Conservation (phyloP, 208 protist species). For the Lotmaria passim region DNA sequence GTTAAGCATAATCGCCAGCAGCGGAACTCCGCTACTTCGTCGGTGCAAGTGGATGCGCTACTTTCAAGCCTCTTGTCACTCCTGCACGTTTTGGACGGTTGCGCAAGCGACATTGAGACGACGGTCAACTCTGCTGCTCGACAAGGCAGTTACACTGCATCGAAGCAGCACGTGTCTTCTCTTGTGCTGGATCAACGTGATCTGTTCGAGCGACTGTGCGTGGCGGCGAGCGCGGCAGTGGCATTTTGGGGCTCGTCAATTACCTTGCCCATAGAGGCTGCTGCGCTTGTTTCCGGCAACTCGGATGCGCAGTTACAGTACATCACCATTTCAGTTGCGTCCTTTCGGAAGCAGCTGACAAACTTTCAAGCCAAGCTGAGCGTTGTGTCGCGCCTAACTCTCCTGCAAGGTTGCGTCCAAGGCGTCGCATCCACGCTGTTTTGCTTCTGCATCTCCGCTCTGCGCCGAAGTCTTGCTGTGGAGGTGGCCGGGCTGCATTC, state of each 20-base stretch:
- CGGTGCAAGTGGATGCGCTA: conserved; percentile 13
- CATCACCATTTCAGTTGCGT: not conserved
- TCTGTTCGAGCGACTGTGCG: conserved; percentile 2
- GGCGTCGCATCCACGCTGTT: not conserved
- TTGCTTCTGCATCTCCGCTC: not conserved
- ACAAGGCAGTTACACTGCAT: no score
- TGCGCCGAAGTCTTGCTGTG: not conserved
- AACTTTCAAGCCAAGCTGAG: not conserved
- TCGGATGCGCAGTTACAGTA: not conserved
- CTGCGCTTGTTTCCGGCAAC: not conserved
- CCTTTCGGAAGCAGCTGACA: not conserved
- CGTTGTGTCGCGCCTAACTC: not conserved
- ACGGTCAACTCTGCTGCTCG: not conserved
- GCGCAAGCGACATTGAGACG: not conserved
- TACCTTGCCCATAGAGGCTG: not conserved
- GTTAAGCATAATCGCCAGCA: not conserved
- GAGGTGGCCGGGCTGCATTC: not conserved
- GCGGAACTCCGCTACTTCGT: not conserved
- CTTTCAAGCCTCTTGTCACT: conserved; percentile 14
- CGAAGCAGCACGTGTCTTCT: not conserved
- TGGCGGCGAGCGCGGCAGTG: not conserved
- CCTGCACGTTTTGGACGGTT: conserved; percentile 9
- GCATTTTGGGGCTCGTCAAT: not conserved
- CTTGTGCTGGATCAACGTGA: not conserved
- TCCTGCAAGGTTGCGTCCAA: not conserved